Conservation (phyloP, 768 basidiomycete species). For the Naganishia vishniacii region DNA sequence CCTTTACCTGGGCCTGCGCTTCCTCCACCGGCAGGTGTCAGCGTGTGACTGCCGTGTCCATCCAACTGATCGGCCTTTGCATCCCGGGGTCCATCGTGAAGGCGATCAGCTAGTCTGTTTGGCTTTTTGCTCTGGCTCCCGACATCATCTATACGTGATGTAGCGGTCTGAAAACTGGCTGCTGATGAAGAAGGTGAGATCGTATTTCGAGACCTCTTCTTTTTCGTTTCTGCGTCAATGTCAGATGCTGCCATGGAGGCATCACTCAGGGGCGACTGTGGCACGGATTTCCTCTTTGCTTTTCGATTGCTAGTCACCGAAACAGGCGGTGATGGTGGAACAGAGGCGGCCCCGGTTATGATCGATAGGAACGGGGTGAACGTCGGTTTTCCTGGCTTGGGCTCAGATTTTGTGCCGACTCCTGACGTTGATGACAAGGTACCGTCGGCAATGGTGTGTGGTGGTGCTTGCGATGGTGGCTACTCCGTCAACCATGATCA, state of each 20-base stretch:
- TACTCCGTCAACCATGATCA: too few relatives aligned
- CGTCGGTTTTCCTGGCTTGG: neutral
- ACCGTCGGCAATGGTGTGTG: neutral
- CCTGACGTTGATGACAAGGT: neutral
- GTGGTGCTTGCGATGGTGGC: neutral
- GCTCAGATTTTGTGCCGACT: too few relatives aligned
- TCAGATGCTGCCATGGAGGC: neutral
- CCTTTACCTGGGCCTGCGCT: neutral
- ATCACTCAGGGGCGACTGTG: neutral
- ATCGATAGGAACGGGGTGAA: slow-evolving; percentile 14
- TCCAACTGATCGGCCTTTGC: neutral
- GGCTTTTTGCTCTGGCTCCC: neutral
- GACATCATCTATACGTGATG: neutral
- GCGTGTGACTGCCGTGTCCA: too few relatives aligned
- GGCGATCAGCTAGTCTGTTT: neutral
- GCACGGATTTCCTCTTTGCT: neutral
- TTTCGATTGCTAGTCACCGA: neutral
- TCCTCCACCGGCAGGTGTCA: neutral
- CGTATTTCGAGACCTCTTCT: neutral
- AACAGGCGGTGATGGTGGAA: neutral
- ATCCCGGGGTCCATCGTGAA: neutral
- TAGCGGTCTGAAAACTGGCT: neutral
- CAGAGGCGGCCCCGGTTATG: neutral
- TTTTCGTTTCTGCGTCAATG: neutral
- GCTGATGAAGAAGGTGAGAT: slow-evolving; percentile 2